Evolutionary conservation across 1,284 basidiomycete species (phyloP), one percentile per base, ranked within the genome.

Genomic region (Heterobasidion irregulare): DNA sequence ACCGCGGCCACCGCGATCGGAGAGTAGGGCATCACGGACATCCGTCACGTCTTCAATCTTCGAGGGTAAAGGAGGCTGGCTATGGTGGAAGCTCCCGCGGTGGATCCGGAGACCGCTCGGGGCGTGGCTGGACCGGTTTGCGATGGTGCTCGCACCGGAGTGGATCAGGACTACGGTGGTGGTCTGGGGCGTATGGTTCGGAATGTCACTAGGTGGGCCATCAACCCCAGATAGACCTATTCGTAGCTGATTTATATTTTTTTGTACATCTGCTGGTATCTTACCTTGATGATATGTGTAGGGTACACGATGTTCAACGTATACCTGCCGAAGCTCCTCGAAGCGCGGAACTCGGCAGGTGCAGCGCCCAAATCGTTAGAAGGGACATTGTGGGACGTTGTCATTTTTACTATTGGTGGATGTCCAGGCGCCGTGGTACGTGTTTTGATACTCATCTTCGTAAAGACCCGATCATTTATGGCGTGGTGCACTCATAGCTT

Each of bases 281-380:
- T 26, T 26, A 26, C 65, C 4, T 8, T 32, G 44, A 8, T 44
- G n/a, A 16, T 15, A 7, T 16, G 15, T 10, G 36, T 33, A 88
- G 93, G 86, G 1, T 94, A 85, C 65, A 98, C 92, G 7, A 96
- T 96, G 85, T 98, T 98, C 74, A 99, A 98, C 65, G 94, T 97
- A 12, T 98, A 89, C 69, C 78, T 98, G 18, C 96, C 96, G 0
- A 94, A 94, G 64, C 78, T 96, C 13, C 74, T 98, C 34, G 94
- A 94, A 74, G 79, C 77, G 61, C 65, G 74, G 16, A 57, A 58
- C 5, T 67, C 70, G 0, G 59, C 70, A 18, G 60, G 62, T 4
- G 52, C 71, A 16, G 65, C 64, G 35, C 64, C 65, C 0, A 66
- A 64, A 62, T 72, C 77, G 1, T 70, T 94, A 15, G 76, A 83